These are phyloP conservation scores for Porcisia deanei DNA, from an alignment of 208 protist species.

Conservation along the genomic window DNA sequence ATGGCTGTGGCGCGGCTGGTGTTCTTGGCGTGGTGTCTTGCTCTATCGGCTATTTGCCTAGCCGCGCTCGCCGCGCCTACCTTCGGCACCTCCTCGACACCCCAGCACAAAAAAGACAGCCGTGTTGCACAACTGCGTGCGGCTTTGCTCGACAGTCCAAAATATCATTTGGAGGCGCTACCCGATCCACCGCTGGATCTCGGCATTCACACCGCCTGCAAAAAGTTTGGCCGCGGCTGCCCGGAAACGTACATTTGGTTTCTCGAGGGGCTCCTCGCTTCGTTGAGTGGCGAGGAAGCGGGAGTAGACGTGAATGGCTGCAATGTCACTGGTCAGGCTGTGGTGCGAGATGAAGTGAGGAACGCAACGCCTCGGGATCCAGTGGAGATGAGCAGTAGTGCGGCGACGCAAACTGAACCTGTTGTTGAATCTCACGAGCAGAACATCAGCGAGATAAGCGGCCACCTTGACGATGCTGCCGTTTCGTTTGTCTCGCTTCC, in stretches of 20 bases:
- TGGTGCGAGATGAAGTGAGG: background rate
- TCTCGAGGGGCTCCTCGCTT: conserved; percentile 27
- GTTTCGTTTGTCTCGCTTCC: background rate
- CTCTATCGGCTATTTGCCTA: background rate
- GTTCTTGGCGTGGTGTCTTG: background rate
- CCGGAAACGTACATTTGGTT: conserved; percentile 59
- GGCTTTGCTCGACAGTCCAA: background rate
- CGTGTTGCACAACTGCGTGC: conserved; percentile 20
- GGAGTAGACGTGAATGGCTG: background rate
- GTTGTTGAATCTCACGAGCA: background rate
- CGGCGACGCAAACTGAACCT: background rate
- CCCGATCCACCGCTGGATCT: conserved; percentile 46
- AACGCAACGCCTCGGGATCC: background rate
- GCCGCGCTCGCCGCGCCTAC: background rate
- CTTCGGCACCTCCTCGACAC: background rate
- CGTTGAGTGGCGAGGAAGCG: background rate
- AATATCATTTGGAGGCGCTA: background rate
- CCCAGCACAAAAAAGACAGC: conserved; percentile 5
- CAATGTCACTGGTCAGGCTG: background rate
- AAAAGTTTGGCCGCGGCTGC: conserved; percentile 58
- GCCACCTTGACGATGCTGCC: background rate
- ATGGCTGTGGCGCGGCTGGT: background rate
- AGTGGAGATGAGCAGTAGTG: background rate
- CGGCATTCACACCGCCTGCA: conserved; percentile 63
- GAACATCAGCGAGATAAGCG: background rate